Conservation (phyloP, 225 moss, liverwort and hornwort species). For the Physcomitrium patens region DNA sequence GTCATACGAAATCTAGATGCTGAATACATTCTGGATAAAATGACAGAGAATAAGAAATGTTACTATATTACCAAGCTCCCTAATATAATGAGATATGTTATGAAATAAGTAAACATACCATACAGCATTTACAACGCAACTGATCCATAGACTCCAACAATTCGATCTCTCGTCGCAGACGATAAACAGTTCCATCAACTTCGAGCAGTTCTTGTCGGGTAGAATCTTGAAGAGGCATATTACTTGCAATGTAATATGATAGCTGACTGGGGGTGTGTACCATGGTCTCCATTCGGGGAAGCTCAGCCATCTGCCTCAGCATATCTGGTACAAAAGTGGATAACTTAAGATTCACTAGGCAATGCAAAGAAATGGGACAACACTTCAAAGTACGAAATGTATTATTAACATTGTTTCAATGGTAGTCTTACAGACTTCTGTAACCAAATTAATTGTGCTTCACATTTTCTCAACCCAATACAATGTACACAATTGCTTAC, state of each 20-base stretch:
- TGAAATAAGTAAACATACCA: slow-evolving; percentile 34
- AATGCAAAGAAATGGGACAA: background rate
- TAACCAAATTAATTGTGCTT: too few relatives aligned
- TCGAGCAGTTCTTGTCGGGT: slow-evolving; percentile 95
- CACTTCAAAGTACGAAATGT: background rate
- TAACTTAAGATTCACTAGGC: background rate
- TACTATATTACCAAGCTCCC: too few relatives aligned
- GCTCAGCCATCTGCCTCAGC: slow-evolving; percentile 90
- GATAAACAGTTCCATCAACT: slow-evolving; percentile 81
- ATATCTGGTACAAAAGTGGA: slow-evolving; percentile 59
- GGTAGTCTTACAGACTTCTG: too few relatives aligned
- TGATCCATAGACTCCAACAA: slow-evolving; percentile 89
- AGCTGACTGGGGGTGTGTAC: slow-evolving; percentile 67
- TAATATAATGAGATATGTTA: background rate
- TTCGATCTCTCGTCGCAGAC: slow-evolving; percentile 89
- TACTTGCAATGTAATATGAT: slow-evolving; percentile 96
- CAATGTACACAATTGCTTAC: slow-evolving; percentile 26
- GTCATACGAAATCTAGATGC: too few relatives aligned
- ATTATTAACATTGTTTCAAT: too few relatives aligned
- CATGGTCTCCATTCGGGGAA: slow-evolving; percentile 84
- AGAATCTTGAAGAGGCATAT: slow-evolving; percentile 93
- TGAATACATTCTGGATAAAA: too few relatives aligned
- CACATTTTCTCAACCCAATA: too few relatives aligned
- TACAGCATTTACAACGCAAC: slow-evolving; percentile 83
- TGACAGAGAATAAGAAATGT: too few relatives aligned